These are phyloP conservation scores for Xylaria telfairii DNA, from an alignment of 495 filamentous ascomycete species.

Conservation along the genomic window DNA sequence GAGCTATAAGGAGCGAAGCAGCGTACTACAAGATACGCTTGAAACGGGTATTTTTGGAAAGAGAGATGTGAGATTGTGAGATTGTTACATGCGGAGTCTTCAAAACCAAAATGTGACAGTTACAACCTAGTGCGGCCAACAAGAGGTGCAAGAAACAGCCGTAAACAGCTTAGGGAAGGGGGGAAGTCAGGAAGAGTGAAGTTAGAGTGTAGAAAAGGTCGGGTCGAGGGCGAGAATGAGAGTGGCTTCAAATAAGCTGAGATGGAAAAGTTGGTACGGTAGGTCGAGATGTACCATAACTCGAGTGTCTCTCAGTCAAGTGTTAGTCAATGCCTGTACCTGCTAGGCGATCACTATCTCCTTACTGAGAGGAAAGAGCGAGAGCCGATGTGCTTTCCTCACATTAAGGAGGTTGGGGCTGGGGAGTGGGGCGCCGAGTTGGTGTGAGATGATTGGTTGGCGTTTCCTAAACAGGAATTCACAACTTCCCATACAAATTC, in stretches of 20 bases:
- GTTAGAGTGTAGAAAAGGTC: neutral
- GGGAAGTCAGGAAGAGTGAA: neutral
- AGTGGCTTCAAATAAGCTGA: neutral
- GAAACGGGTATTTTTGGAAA: neutral
- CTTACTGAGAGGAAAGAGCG: slow-evolving; percentile 29
- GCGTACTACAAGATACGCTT: neutral
- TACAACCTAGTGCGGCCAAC: neutral
- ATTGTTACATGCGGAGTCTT: neutral
- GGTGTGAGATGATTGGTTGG: slow-evolving; percentile 31
- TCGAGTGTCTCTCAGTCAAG: slow-evolving; percentile 9
- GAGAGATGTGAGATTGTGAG: neutral
- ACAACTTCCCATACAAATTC: slow-evolving; percentile 29
- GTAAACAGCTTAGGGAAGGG: too few species aligned
- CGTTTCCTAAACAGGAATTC: slow-evolving; percentile 30
- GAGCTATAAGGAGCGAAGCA: neutral
- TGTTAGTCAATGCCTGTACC: slow-evolving; percentile 18
- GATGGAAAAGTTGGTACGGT: neutral
- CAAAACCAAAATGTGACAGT: neutral
- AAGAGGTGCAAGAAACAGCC: neutral
- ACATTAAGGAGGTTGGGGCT: neutral
- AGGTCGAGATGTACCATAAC: neutral
- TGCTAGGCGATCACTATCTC: slow-evolving; percentile 28
- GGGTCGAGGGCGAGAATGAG: neutral
- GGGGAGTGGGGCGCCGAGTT: slow-evolving; percentile 15
- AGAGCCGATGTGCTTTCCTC: slow-evolving; percentile 11